Base-by-base conservation (phyloP, 257 asterid species). In the Echium plantagineum region DNA sequence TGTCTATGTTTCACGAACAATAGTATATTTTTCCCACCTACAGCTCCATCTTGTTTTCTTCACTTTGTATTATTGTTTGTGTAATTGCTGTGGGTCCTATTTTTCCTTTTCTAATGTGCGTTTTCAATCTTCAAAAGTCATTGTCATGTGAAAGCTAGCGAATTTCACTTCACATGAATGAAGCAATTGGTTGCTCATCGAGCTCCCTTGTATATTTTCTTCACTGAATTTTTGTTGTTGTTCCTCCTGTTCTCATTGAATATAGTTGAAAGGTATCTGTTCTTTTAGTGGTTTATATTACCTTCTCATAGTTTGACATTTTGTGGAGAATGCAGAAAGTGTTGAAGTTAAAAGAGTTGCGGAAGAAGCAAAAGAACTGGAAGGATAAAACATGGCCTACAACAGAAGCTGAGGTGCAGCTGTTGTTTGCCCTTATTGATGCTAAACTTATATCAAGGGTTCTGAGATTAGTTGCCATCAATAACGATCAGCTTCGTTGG, bases 401-500 rank as follows among this genome's bases (percentile, higher is more conserved):
- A 22, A 61, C 76, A 24, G 60, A 63, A 20, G 89, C 73, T 47
- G 96, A 80, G 49, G 83, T 72, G 42, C 90, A 81, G 63, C 68
- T 81, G 77, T 68, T 88, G 83, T 87, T 91, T 48, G 94, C 81
- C 57, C 78, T 79, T 1, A 69, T 84, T 10, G 98, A 89, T 64
- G 83, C 79, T 8, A 86, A 86, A 73, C 78, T 93, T 32, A 2
- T 86, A 64, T 65, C 72, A 6, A 81, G 95, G 83, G 97, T 78
- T 26, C 53, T 86, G 30, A 59, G 90, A 53, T 78, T 84, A 94
- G 65, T 42, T 57, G 77, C 68, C 64, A 70, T 93, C 4, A 88
- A 79, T 78, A 84, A 77, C 62, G 87, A 84, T 18, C 94, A 88
- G 55, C 53, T 85, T 51, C 65, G 84, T 60, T 93, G 98, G 96